Evolutionary conservation across 139 green algal genomes (phyloP), one percentile per base, ranked within the genome.

Genomic region (Haematococcus lacustris): DNA sequence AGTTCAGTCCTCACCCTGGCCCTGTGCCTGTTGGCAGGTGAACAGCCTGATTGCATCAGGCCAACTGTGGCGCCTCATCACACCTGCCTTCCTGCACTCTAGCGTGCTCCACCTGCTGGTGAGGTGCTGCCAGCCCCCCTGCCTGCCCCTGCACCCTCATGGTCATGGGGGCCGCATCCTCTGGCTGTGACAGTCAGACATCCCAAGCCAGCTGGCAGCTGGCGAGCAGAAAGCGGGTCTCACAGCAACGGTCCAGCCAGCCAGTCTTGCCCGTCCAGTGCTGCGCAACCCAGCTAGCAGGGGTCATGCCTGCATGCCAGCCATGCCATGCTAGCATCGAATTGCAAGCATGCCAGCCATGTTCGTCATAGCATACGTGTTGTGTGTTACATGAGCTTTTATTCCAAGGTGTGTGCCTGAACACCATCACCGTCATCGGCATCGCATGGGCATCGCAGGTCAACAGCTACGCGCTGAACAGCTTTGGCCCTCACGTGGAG

Each of bases 61-160:
- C 1, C 72, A 97, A 76, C 79, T 70, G 71, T 96, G 83, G 80
- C 81, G 91, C 0, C 78, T 97, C 5, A 25, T 96, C 47, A 92
- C 91, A 0, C 76, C 88, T 21, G 66, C 81, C 38, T 87, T 94
- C 47, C 74, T 96, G 71, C 91, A 97, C 72, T 87, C 75, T 62
- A 83, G 86, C 66, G 5, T 91, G 3, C n/a, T 90, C 1, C 89
- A 93, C 82, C 68, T 93, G 43, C 71, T 34, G 47, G 77, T 90
- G 39, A 91, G 79, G 35, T 4, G 17, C 32, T 28, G 7, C 32
- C 7, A 9, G 33, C 26, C 13, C 47, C 23, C 5, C 5, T 65
- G 57, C 21, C 5, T 35, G 57, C 57, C 9, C 23, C 9, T 13
- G 26, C 17, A 37, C 5, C 23, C 17, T 65, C 21, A 65, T 13